Evolutionary conservation across 2,329 filamentous ascomycete genomes (phyloP), one percentile per base, ranked within the genome.

Genomic region (Fusarium illudens): DNA sequence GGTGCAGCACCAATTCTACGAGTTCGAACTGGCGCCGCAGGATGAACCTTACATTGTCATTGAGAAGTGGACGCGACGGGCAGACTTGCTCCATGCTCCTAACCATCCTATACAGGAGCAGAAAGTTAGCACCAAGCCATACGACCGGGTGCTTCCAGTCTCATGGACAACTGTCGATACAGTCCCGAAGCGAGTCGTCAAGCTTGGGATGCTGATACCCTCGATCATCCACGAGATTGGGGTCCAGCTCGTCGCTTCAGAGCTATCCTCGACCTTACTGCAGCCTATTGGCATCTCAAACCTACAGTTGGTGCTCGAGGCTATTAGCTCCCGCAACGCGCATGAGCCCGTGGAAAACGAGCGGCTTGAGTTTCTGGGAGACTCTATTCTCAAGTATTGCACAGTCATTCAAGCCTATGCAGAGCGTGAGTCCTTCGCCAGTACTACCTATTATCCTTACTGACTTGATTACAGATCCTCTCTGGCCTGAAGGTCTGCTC

Each of bases 321-420:
- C 94, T 1, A 90, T 96, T 51, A 92, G 86, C 52, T 83, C 92
- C 0, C 87, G 89, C 0, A 83, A 83, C 2, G 88, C 92, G 0
- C 74, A 78, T 3, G 88, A 89, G 49, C 76, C 80, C 1, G 84
- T 83, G 0, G 86, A 97, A 67, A 97, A 97, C 74, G 91, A 98
- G 72, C 84, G 91, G 3, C 81, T 97, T 0, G 96, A 98, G 75
- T 96, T 96, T 70, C 80, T 97, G 0, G 96, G 96, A 0, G 95
- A 98, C 73, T 89, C 89, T 0, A 83, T 97, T 2, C 83, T 98
- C 34, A 98, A 98, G 73, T 87, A 90, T 59, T 88, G 87, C 48
- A 84, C 91, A 0, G 88, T 89, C 0, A 76, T 93, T 2, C 90
- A 93, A 58, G 83, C 94, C 4, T 80, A 82, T 17, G 83, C 84